phyloP scores from a whole-genome alignment of 2,329 filamentous ascomycete genomes.

The Fonsecaea monophora region DNA sequence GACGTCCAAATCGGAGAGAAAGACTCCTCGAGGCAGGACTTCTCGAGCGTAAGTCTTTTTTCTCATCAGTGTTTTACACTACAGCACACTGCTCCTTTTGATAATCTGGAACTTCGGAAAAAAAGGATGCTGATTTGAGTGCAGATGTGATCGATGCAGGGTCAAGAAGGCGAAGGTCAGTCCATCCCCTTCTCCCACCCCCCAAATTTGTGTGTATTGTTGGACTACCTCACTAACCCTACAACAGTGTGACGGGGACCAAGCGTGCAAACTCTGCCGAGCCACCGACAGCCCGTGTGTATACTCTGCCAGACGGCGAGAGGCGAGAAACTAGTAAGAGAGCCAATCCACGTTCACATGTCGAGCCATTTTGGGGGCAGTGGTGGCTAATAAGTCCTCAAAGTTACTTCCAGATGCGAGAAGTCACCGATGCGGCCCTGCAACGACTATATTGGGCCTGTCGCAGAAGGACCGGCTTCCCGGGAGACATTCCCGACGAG shows the following conservation, averaged over 20 bases:
- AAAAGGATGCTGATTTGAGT: neutral
- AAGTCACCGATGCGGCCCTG: slow-evolving; percentile 26
- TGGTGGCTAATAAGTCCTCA: too few species aligned
- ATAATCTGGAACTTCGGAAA: neutral
- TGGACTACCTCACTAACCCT: neutral
- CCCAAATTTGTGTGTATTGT: too few species aligned
- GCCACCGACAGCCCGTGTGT: slow-evolving; percentile 19
- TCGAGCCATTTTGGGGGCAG: too few species aligned
- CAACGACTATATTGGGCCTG: slow-evolving; percentile 31
- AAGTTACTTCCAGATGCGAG: slow-evolving; percentile 30
- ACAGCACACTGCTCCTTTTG: neutral
- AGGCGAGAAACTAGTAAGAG: slow-evolving; percentile 29
- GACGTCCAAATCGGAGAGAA: slow-evolving; percentile 8
- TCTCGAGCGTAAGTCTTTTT: slow-evolving; percentile 3
- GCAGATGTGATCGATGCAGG: slow-evolving; percentile 27
- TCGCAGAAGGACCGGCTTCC: slow-evolving; percentile 22
- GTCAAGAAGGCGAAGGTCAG: slow-evolving; percentile 32
- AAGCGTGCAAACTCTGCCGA: slow-evolving; percentile 24
- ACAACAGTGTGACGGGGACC: slow-evolving; percentile 26
- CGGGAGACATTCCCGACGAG: slow-evolving; percentile 26
- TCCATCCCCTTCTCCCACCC: neutral
- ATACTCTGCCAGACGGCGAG: slow-evolving; percentile 23
- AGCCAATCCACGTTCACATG: neutral
- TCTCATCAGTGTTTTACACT: neutral
- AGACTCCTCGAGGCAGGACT: slow-evolving; percentile 18